A percentile compares a stretch with the other conserved stretches of the same genome.
phyloP scores from a whole-genome alignment of 1,284 basidiomycete genomes.

The Boletellus deceptivus region DNA sequence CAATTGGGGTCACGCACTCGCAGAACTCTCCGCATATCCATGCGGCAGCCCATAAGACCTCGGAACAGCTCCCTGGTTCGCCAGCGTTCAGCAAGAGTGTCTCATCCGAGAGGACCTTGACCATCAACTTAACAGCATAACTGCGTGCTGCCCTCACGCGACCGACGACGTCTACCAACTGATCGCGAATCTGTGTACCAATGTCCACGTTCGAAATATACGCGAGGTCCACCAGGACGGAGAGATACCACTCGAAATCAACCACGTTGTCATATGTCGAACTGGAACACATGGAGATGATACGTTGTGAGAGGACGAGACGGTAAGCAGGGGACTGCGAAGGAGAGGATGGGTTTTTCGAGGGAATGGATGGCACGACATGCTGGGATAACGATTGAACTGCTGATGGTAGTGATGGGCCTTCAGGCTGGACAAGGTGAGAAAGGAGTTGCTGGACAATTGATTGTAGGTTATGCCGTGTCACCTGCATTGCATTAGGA shows the following conservation, averaged over 20 bases:
- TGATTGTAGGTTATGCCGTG: constrained; percentile 79
- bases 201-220: constrained; percentile 81
- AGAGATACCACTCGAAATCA: constrained; percentile 97
- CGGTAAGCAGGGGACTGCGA: constrained; percentile 80
- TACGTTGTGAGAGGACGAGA: constrained; percentile 73
- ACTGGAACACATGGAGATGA: constrained; percentile 80
- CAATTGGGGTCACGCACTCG: constrained; percentile 46
- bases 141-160: constrained; percentile 76
- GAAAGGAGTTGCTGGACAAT: constrained; percentile 86
- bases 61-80: constrained; percentile 67
- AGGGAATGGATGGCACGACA: constrained; percentile 39
- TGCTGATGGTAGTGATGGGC: constrained; percentile 53
- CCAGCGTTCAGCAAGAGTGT: constrained; percentile 60
- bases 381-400: constrained; percentile 59
- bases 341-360: constrained; percentile 45
- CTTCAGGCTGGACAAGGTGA: constrained; percentile 73
- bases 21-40: constrained; percentile 96
- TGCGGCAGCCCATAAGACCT: constrained; percentile 88
- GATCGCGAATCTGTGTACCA: constrained; percentile 72
- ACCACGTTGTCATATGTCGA: constrained; percentile 84
- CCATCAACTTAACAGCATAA: constrained; percentile 82
- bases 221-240: constrained; percentile 86
- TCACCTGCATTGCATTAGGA: constrained; percentile 54
- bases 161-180: constrained; percentile 84
- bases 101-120: constrained; percentile 77